A percentile compares a stretch with the other conserved stretches of the same genome.
These are phyloP conservation scores for Solanum chmielewskii DNA, from an alignment of 257 asterid genomes.

Conservation along the genomic window DNA sequence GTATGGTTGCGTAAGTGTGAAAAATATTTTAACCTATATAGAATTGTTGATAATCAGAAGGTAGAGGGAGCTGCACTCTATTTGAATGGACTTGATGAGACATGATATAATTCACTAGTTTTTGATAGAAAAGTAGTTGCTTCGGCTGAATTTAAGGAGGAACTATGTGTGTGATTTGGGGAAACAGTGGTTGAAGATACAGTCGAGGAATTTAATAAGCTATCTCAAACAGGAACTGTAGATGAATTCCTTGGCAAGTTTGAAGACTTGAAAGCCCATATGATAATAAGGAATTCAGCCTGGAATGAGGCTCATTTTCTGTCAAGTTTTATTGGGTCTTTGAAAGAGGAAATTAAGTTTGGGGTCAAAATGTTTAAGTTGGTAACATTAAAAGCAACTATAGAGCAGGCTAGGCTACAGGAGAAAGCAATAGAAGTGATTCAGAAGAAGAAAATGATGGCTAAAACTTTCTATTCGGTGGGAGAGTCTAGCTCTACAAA, in stretches of 20 bases:
- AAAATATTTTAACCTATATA: too few relatives aligned
- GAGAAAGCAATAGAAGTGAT: not conserved
- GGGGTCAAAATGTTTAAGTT: not conserved
- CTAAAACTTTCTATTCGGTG: not conserved
- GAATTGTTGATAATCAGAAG: not conserved
- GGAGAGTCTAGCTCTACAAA: not conserved
- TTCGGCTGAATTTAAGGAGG: not conserved
- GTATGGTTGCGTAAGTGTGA: not conserved
- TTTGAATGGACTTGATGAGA: not conserved
- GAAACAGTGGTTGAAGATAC: not conserved
- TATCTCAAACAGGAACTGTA: too few relatives aligned
- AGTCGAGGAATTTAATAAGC: not conserved
- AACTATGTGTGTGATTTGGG: not conserved
- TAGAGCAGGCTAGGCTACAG: not conserved
- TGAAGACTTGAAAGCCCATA: not conserved
- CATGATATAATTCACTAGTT: not conserved
- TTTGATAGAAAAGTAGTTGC: not conserved
- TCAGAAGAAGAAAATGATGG: not conserved
- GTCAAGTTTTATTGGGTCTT: not conserved
- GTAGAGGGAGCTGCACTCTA: not conserved
- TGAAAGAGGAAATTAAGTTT: not conserved
- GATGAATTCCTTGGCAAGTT: not conserved
- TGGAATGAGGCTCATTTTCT: not conserved
- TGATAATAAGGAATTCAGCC: not conserved
- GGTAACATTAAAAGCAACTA: not conserved